phyloP scores from a whole-genome alignment of 2,329 filamentous ascomycete genomes.

The Ceratocystis colombiana region DNA sequence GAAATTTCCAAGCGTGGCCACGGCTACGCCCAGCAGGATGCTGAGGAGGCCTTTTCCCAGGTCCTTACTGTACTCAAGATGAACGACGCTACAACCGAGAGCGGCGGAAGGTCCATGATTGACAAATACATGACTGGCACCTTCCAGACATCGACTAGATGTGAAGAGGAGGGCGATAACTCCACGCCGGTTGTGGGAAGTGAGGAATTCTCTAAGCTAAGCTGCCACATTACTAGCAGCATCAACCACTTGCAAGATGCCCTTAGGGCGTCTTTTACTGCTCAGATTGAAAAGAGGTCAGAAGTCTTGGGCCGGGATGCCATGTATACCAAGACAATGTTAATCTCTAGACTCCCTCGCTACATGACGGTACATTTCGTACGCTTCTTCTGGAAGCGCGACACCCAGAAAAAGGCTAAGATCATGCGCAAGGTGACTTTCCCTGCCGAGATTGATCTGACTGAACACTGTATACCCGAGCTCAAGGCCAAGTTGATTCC shows the following conservation, averaged over 20 bases:
- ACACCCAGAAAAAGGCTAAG: conserved; percentile 96
- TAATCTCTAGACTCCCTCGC: conserved; percentile 81
- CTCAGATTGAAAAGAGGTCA: conserved; percentile 86
- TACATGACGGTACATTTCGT: conserved; percentile 96
- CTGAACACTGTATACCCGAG: conserved; percentile 92
- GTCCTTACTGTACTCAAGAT: conserved; percentile 69
- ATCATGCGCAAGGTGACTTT: conserved; percentile 99
- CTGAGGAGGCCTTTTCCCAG: conserved; percentile 96
- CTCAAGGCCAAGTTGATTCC: conserved; percentile 73
- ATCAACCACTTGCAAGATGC: conserved; percentile 90
- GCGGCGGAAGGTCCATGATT: conserved; percentile 56
- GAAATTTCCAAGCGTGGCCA: conserved; percentile 73
- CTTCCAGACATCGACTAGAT: conserved; percentile 68
- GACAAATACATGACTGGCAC: conserved; percentile 83
- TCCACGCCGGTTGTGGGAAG: conserved; percentile 60
- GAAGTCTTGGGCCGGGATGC: conserved; percentile 66
- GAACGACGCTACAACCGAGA: conserved; percentile 6
- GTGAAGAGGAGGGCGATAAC: conserved; percentile 68
- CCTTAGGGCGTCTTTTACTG: conserved; percentile 67
- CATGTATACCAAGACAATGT: conserved; percentile 80
- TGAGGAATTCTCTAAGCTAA: conserved; percentile 81
- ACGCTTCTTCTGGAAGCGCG: conserved; percentile 94
- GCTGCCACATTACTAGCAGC: conserved; percentile 82
- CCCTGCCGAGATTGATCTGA: conserved; percentile 79
- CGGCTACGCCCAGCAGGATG: conserved; percentile 94